Conservation (phyloP, 768 basidiomycete species). For the Boletus pseudo-olivaceus region DNA sequence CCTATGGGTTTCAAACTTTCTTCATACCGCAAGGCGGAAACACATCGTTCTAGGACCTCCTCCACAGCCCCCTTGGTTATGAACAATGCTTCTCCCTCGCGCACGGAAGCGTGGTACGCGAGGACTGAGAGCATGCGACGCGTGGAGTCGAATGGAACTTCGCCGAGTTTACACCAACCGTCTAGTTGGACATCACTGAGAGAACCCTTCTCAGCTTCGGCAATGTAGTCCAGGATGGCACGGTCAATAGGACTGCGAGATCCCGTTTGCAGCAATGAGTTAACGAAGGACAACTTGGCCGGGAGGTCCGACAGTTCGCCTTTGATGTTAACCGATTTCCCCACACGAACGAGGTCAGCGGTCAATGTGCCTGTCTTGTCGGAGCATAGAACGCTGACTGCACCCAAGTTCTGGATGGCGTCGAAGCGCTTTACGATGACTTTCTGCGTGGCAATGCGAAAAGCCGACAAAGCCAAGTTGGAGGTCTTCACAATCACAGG, state of each 20-base stretch:
- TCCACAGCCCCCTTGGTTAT: conserved; percentile 33
- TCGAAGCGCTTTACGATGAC: conserved; percentile 63
- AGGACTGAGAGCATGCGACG: conserved; percentile 35
- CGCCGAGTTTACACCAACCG: conserved; percentile 30
- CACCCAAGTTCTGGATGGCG: conserved; percentile 59
- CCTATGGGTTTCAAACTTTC: conserved; percentile 12
- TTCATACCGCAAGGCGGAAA: conserved; percentile 17
- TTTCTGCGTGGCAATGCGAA: conserved; percentile 52
- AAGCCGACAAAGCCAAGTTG: conserved; percentile 56
- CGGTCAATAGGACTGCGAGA: conserved; percentile 36
- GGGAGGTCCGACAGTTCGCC: conserved; percentile 26
- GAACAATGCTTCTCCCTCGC: conserved; percentile 20
- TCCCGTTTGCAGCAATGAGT: conserved; percentile 33
- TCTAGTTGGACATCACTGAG: conserved; percentile 8
- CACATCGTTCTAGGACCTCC: conserved; percentile 31
- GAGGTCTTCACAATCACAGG: conserved; percentile 47
- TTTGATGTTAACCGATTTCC: conserved; percentile 21
- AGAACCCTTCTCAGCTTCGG: conserved; percentile 11
- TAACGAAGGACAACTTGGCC: conserved; percentile 29
- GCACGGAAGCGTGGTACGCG: conserved; percentile 23
- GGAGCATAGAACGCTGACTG: conserved; percentile 51
- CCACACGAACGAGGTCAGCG: conserved; percentile 36
- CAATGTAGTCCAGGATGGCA: conserved; percentile 30
- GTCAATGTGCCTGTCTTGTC: conserved; percentile 68
- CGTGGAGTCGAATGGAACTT: conserved; percentile 36